Evolutionary conservation across 768 basidiomycete genomes (phyloP), one percentile per base, ranked within the genome.

Genomic region (Tephrocybe sp.): DNA sequence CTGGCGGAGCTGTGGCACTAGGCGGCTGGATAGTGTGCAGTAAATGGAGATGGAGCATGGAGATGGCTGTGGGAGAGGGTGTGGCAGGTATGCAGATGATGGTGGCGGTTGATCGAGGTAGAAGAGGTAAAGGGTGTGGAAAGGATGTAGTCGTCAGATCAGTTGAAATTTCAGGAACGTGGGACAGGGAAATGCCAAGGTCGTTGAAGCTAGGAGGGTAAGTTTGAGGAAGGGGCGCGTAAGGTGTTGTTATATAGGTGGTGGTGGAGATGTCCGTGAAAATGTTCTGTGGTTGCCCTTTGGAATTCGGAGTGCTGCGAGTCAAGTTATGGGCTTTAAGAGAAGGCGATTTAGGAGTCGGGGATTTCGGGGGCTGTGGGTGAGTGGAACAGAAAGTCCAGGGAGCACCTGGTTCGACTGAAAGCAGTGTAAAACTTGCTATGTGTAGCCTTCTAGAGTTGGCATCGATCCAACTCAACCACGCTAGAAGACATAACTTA

Each of bases 1-100:
- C 61, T n/a, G 43, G 53, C 34, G 58, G 50, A 61, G 64, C 28
- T n/a, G 46, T 34, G 6, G 65, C 42, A 36, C 64, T 58, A 11
- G 74, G 61, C 2, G 75, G 77, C 47, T 74, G 76, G 28, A 70
- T 65, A 25, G 73, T 72, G 30, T 54, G 54, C 17, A 93, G 71
- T 12, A 86, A 72, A 64, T 86, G 82, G 25, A 89, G 68, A 45
- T 85, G 78, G 25, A 86, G 73, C 77, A 78, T 85, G 39, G 73
- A 70, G 37, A 73, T 64, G 17, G 77, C 65, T 53, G 71, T 68
- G 32, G 78, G 65, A 10, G 77, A 63, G 30, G 77, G 63, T 10
- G 73, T 59, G 23, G 61, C 59, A 30, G 88, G 80, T 20, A 79
- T 70, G 43, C 78, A 78, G 28, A 90, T 68, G 34, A 93, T 75